Evolutionary conservation across 2,329 filamentous ascomycete species (phyloP), one percentile per base, ranked within the genome.

Genomic region (Calonectria ilicicola): DNA sequence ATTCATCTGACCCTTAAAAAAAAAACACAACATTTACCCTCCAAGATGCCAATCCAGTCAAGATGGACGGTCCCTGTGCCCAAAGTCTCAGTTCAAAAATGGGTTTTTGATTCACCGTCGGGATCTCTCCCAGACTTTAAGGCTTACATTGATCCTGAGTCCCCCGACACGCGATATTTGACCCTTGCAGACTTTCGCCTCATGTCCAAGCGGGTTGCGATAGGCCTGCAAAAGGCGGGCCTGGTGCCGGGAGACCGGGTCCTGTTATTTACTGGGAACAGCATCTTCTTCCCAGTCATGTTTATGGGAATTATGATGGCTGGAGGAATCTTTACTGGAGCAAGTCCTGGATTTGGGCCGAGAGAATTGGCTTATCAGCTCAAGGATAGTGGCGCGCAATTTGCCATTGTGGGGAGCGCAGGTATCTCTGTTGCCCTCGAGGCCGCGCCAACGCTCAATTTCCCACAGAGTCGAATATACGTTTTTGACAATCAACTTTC

Each of bases 351-450:
- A 2, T 95, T 80, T 44, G 92, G 94, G 0, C 85, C 90, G 0
- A 86, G 93, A 15, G 94, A 97, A 83, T 84, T 97, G 49, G 93
- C 92, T 1, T 93, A 94, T 81, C 94, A 97, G 81, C 85, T 97
- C 21, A 87, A 90, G 58, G 93, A 96, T 81, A 92, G 91, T 60
- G 92, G 89, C 0, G 92, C 94, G 0, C 88, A 83, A 6, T 93
- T 93, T 77, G 83, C 96, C 66, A 84, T 97, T 65, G 89, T 89
- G 14, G 88, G 91, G 0, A 88, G 90, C 23, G 84, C 80, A 1
- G 90, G 88, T 70, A 82, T 95, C 21, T 86, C 91, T 8, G 91
- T 89, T 0, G 93, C 92, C 0, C 79, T 94, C 1, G 90, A 93
- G 71, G 94, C 94, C 0, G 93, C 93, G 0, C 83, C 86, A 32